Evolutionary conservation across 805 yeast genomes (phyloP).

Genomic region (Nakazawaea wyomingensis): DNA sequence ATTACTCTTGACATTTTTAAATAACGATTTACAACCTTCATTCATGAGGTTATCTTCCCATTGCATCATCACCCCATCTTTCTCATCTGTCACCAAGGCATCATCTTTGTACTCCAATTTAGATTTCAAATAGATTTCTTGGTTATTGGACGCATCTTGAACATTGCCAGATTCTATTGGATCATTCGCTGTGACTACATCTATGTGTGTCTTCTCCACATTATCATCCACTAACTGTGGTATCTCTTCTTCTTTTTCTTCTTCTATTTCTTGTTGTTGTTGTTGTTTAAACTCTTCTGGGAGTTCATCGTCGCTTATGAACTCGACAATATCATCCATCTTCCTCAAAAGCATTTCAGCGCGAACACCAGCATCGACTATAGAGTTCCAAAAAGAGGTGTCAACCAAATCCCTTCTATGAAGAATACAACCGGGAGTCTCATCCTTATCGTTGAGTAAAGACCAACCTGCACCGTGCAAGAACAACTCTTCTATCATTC

Average conservation of each 20-base stretch:
- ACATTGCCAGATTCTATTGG: constrained; percentile 17
- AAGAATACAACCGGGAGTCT: constrained; percentile 84
- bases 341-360: constrained; percentile 80
- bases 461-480: constrained; percentile 94
- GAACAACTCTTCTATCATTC: constrained; percentile 61
- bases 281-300: constrained; percentile 14
- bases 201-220: constrained; percentile 3
- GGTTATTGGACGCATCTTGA: constrained; percentile 59
- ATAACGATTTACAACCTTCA: constrained; percentile 72
- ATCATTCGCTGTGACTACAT: background rate
- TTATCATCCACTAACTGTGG: background rate
- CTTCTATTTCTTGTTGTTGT: constrained; percentile 16
- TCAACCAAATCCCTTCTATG: constrained; percentile 41
- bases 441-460: constrained; percentile 60
- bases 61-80: constrained; percentile 96
- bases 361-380: constrained; percentile 84
- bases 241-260: constrained; percentile 1
- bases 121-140: constrained; percentile 57
- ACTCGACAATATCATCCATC: constrained; percentile 59
- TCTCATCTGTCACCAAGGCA: constrained; percentile 64
- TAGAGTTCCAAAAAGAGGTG: constrained; percentile 35
- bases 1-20: constrained; percentile 35
- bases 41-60: constrained; percentile 88
- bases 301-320: constrained; percentile 38
- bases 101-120: constrained; percentile 62